Base-by-base conservation (phyloP, 2,329 filamentous ascomycete genomes). In the Alternaria triticimaculans region DNA sequence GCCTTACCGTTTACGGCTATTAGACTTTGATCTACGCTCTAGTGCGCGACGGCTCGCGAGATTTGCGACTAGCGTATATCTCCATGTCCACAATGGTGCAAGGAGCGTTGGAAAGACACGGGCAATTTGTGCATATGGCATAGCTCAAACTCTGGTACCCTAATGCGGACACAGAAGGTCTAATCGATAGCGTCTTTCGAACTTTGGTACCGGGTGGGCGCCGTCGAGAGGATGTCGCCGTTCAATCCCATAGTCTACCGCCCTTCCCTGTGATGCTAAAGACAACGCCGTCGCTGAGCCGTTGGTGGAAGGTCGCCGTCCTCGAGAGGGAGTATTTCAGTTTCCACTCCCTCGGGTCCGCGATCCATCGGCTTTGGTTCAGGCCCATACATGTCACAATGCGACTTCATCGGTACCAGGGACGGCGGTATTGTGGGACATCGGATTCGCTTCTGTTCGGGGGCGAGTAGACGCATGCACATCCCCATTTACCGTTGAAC, bases 21-120 rank as follows among this genome's bases (percentile, higher is more conserved):
- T 64, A 62, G 56, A 57, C 62, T 64, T 61, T 64, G 46, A 62
- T 62, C 59, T 56, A 26, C 59, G n/a, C 25, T 12, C 26, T 62
- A 62, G 59, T 46, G 53, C 46, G 54, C 46, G 53, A 62, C 33
- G 46, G 59, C 54, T 49, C 54, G 26, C 55, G 37, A 54, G 57
- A 58, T 58, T 49, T 21, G 20, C 54, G 28, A 14, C 58, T 66
- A 66, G 64, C 55, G 55, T 37, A 58, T 59, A 59, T 59, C 62
- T 57, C 15, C 54, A 44, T 44, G 50, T 41, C 30, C 43, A 50
- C 46, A 62, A 62, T 51, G 33, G 45, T 51, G 46, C 37, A 44
- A 41, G 53, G 33, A 62, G 59, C 45, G 59, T 61, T 56, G 45
- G 25, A 21, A 33, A 44, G 53, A 18, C 58, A 41, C 43, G 33